These are phyloP conservation scores for Tolypocladium guangdongense DNA, from an alignment of 2,329 filamentous ascomycete species.

Conservation along the genomic window DNA sequence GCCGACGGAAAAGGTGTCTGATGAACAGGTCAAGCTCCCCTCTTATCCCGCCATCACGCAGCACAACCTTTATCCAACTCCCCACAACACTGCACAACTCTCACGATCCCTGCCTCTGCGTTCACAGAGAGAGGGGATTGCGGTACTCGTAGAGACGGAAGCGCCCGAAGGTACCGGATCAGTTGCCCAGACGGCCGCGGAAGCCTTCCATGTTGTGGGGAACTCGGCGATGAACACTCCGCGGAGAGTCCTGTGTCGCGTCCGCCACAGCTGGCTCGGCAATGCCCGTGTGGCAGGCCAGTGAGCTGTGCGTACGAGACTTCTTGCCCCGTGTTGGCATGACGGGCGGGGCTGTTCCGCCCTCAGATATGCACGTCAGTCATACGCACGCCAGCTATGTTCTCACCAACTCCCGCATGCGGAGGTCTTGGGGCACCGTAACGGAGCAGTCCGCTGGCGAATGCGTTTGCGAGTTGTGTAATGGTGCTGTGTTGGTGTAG, in stretches of 20 bases:
- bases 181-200: background rate
- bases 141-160: background rate
- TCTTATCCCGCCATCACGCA: too few species aligned
- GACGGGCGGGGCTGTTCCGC: background rate
- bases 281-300: background rate
- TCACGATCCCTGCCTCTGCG: too few species aligned
- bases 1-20: too few species aligned
- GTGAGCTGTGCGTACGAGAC: background rate
- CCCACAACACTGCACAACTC: background rate
- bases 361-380: too few species aligned
- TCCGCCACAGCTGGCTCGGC: background rate
- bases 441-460: too few species aligned
- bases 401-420: too few species aligned
- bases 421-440: too few species aligned
- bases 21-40: background rate
- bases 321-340: background rate
- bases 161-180: background rate
- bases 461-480: too few species aligned
- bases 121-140: too few species aligned
- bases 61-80: background rate
- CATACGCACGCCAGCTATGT: too few species aligned
- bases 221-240: background rate
- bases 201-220: background rate
- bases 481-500: background rate
- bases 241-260: background rate